A percentile compares a stretch with the other conserved stretches of the same genome.
These are phyloP conservation scores for Ailanthus altissimus DNA, from an alignment of 345 rosid genomes.

Conservation along the genomic window DNA sequence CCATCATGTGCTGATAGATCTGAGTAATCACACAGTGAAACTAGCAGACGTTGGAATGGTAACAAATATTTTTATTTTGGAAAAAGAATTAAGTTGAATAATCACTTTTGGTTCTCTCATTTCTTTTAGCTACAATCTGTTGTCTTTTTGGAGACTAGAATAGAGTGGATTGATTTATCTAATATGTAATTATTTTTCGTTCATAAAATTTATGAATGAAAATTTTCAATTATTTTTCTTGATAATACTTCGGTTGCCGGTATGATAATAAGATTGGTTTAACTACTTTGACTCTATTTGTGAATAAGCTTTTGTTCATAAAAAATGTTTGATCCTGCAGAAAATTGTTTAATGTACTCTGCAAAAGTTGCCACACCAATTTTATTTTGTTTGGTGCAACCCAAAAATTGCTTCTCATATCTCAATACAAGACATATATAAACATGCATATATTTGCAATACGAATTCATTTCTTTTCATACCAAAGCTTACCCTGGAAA, in stretches of 20 bases:
- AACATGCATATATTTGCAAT: not conserved
- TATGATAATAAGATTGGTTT: not conserved
- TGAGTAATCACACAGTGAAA: not conserved
- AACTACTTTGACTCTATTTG: not conserved
- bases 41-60: not conserved
- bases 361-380: not conserved
- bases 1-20: not conserved
- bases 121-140: not conserved
- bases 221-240: not conserved
- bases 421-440: not conserved
- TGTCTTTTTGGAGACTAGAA: too few species aligned
- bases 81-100: too few species aligned
- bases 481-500: not conserved
- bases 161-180: too few species aligned
- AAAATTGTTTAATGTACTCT: not conserved
- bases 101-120: not conserved
- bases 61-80: too few species aligned
- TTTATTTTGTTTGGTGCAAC: not conserved
- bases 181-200: too few species aligned
- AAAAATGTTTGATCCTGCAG: not conserved
- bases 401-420: not conserved
- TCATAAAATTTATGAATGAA: not conserved
- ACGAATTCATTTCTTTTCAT: not conserved
- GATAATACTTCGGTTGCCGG: not conserved
- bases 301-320: not conserved